Evolutionary conservation across 2,329 filamentous ascomycete genomes (phyloP), one percentile per base, ranked within the genome.

Genomic region (Pleurostoma richardsiae): DNA sequence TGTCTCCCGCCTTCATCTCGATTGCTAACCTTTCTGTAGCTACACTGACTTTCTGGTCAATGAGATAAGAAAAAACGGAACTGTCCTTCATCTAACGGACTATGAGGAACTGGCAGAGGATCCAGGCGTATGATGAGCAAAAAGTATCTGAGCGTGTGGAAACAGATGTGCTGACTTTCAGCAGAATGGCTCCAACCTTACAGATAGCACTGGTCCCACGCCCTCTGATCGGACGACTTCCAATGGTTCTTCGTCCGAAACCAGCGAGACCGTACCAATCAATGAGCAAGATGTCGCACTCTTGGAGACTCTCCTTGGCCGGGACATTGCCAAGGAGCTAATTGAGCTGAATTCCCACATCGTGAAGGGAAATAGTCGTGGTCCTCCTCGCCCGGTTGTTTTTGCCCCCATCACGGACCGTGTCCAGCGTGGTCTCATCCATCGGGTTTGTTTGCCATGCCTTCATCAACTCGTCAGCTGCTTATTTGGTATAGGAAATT

Each of bases 1-100:
- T 19, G 19, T 19, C 19, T 19, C 19, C 19, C 19, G 19, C 19
- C 19, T 19, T 19, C 19, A 19, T 19, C 19, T 19, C 19, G 19
- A 19, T 19, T 19, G 19, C 19, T 19, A 19, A 19, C 19, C 19
- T 19, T 30, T 4, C 6, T 41, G 8, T 29, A 82, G 89, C 54
- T 96, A 91, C 65, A 92, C 90, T 4, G 91, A 96, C 64, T 96
- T 96, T 58, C 74, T 94, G 56, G 91, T 96, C 56, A 91, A 95
- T 60, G 91, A 96, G 66, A 92, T 96, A 52, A 71, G 79, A 26
- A 82, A 84, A 30, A 80, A 86, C 59, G 90, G 90, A 11, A 68
- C 82, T 45, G 88, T 95, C 10, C 65, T 94, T 44, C 89, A 92
- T 64, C 71, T 96, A 42, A 73, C 46, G 4, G 61, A 66, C 30